Percentiles rank a stretch among this genome's conserved stretches.
Evolutionary conservation across 208 protist genomes (phyloP).

Genomic region (Perkinsela sp.): DNA sequence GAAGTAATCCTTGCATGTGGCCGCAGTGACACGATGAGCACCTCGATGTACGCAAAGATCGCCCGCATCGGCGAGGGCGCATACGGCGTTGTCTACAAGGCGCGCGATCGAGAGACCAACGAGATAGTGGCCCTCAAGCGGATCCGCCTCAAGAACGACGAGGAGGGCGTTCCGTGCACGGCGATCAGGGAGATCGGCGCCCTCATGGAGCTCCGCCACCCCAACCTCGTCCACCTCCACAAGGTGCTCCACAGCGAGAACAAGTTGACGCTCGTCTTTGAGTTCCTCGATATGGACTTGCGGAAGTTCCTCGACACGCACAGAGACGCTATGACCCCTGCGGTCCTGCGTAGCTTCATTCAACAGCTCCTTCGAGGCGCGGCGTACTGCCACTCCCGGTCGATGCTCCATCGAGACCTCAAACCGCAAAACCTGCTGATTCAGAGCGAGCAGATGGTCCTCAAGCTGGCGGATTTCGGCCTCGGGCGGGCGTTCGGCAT

Average conservation of each 20-base stretch:
- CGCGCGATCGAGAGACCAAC: slow-evolving; percentile 21
- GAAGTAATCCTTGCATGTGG: no score
- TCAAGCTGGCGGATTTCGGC: slow-evolving; percentile 63
- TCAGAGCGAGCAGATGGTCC: slow-evolving; percentile 24
- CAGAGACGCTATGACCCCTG: slow-evolving; percentile 22
- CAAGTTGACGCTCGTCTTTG: slow-evolving; percentile 83
- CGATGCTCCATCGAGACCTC: slow-evolving; percentile 52
- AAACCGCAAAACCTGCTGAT: slow-evolving; percentile 66
- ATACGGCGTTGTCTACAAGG: slow-evolving; percentile 87
- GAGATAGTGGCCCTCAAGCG: slow-evolving; percentile 48
- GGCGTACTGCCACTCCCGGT: slow-evolving; percentile 36
- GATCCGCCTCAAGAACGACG: slow-evolving; percentile 39
- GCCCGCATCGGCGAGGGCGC: slow-evolving; percentile 69
- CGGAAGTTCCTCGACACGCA: slow-evolving; percentile 78
- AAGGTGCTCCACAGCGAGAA: slow-evolving; percentile 79
- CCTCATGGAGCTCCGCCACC: slow-evolving; percentile 78
- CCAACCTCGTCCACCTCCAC: slow-evolving; percentile 69
- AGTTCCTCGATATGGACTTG: slow-evolving; percentile 80
- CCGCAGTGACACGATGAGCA: no score
- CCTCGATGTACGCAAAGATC: slow-evolving; percentile 5
- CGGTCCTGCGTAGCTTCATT: slow-evolving; percentile 37
- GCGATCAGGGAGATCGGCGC: slow-evolving; percentile 78
- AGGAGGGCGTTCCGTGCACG: slow-evolving; percentile 67
- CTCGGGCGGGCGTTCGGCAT: slow-evolving; percentile 49
- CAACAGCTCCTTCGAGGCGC: slow-evolving; percentile 29